Conservation (phyloP, 768 basidiomycete genomes). For the Tremella yokohamensis region DNA sequence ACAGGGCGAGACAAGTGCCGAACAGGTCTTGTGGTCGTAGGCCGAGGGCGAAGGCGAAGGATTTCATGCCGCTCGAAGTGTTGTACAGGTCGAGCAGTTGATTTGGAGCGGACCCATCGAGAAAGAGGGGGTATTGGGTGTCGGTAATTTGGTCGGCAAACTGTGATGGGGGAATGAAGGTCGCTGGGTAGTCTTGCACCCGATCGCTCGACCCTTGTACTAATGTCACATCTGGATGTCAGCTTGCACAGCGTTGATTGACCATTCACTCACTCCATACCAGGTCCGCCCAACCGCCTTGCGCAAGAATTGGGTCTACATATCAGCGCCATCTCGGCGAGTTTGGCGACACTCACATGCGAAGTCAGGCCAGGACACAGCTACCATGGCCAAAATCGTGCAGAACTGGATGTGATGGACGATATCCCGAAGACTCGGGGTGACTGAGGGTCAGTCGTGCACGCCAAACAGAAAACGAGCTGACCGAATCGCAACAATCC, state of each 20-base stretch:
- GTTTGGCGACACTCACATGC: conserved; percentile 61
- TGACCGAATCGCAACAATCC: conserved; percentile 83
- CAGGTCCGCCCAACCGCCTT: conserved; percentile 79
- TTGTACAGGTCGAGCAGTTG: conserved; percentile 65
- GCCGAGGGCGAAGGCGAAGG: conserved; percentile 81
- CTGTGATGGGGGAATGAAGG: conserved; percentile 63
- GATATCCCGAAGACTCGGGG: conserved; percentile 86
- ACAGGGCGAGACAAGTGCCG: conserved; percentile 73
- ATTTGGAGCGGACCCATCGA: conserved; percentile 67
- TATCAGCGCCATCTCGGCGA: background rate
- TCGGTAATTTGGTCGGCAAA: conserved; percentile 74
- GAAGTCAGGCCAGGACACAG: conserved; percentile 91
- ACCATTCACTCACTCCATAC: conserved; percentile 48
- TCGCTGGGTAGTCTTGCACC: conserved; percentile 62
- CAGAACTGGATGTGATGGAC: conserved; percentile 84
- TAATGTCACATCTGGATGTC: conserved; percentile 67
- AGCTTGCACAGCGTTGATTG: conserved; percentile 2
- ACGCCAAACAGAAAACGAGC: conserved; percentile 44
- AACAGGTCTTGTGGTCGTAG: conserved; percentile 78
- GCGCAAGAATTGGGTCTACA: conserved; percentile 81
- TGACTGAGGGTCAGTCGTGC: conserved; percentile 57
- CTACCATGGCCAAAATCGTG: conserved; percentile 76
- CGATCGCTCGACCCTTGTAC: conserved; percentile 58
- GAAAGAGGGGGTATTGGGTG: conserved; percentile 68
- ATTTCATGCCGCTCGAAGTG: conserved; percentile 64